Evolutionary conservation across 805 yeast species (phyloP).

Genomic region (Myxozyma udenii): DNA sequence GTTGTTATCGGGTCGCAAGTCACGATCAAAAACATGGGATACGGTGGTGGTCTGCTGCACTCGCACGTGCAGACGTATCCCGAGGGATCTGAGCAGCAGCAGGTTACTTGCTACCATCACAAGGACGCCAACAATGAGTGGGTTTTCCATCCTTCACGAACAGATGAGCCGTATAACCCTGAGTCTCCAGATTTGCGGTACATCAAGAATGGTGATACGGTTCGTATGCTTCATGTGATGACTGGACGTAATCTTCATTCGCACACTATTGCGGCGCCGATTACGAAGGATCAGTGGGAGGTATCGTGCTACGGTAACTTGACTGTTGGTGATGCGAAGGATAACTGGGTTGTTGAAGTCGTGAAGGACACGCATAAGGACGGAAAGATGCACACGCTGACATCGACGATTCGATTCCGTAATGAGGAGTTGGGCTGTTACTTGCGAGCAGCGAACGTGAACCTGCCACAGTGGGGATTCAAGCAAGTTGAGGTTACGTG

Average conservation of each 20-base stretch:
- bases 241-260: slow-evolving; percentile 80
- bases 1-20: slow-evolving; percentile 60
- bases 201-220: slow-evolving; percentile 59
- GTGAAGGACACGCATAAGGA: slow-evolving; percentile 57
- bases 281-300: slow-evolving; percentile 65
- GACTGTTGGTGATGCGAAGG: slow-evolving; percentile 70
- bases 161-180: slow-evolving; percentile 33
- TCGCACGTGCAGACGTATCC: slow-evolving; percentile 87
- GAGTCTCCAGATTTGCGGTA: slow-evolving; percentile 35
- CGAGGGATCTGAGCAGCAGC: slow-evolving; percentile 90
- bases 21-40: slow-evolving; percentile 67
- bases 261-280: slow-evolving; percentile 74
- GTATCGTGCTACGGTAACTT: slow-evolving; percentile 83
- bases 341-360: slow-evolving; percentile 87
- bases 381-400: slow-evolving; percentile 66
- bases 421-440: slow-evolving; percentile 73
- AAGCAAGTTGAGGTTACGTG: slow-evolving; percentile 96
- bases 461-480: slow-evolving; percentile 96
- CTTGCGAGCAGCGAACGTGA: slow-evolving; percentile 74
- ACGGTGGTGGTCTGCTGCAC: slow-evolving; percentile 73
- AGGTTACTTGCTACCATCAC: slow-evolving; percentile 86
- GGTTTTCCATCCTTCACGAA: slow-evolving; percentile 44
- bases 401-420: slow-evolving; percentile 75
- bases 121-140: slow-evolving; percentile 87
- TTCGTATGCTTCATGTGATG: slow-evolving; percentile 67